These are phyloP conservation scores for Candida ulmi DNA, from an alignment of 805 yeast genomes.

Conservation along the genomic window DNA sequence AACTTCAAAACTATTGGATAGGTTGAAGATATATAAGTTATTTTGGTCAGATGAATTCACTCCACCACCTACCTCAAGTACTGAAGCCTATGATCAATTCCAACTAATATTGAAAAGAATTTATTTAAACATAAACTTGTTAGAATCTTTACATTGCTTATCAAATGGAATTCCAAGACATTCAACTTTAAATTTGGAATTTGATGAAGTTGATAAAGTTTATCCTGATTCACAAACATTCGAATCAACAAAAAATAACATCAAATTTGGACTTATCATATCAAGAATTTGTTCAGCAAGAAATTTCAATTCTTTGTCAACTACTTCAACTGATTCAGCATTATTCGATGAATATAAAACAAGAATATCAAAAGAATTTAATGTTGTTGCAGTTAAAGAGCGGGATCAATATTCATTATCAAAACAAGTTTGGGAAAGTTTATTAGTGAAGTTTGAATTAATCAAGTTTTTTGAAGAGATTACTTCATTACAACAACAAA, in stretches of 20 bases:
- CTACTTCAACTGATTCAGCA: background rate
- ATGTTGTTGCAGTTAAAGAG: background rate
- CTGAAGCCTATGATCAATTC: conserved; percentile 20
- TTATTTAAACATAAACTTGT: conserved; percentile 39
- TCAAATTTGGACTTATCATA: conserved; percentile 21
- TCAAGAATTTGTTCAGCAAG: conserved; percentile 13
- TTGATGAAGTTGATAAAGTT: conserved; percentile 15
- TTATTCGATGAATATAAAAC: background rate
- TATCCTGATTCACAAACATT: conserved; percentile 14
- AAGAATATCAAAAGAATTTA: background rate
- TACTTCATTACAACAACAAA: conserved; percentile 3
- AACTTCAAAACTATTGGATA: conserved; percentile 51
- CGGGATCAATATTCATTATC: conserved; percentile 5
- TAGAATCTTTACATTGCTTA: conserved; percentile 49
- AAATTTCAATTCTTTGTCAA: background rate
- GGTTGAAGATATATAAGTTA: conserved; percentile 43
- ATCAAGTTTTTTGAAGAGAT: conserved; percentile 33
- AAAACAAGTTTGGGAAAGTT: conserved; percentile 23
- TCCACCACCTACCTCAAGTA: too few species aligned
- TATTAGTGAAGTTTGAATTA: conserved; percentile 32
- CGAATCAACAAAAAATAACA: conserved; percentile 18
- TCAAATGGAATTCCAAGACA: conserved; percentile 44
- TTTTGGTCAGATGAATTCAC: conserved; percentile 21
- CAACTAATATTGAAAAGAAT: conserved; percentile 32
- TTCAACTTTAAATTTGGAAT: conserved; percentile 16